Evolutionary conservation across 148 eudicot genomes (phyloP).

Genomic region (Cornus suecica): DNA sequence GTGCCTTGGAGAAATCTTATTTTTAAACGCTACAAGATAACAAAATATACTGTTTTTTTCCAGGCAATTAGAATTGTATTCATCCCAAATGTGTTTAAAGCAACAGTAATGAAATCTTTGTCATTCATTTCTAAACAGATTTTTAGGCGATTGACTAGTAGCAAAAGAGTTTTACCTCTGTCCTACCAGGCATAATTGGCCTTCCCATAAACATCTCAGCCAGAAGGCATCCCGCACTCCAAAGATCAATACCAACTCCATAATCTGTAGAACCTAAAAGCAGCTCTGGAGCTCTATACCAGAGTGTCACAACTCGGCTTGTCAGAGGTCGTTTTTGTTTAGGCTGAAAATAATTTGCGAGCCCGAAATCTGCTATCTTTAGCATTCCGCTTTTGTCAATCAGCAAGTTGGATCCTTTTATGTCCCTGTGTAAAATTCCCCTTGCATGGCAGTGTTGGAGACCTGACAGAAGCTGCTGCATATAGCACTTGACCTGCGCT

Average conservation of each 20-base stretch:
- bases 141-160: neutral
- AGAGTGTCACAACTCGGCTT: conserved; percentile 48
- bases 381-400: conserved; percentile 42
- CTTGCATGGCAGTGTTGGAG: conserved; percentile 45
- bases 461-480: conserved; percentile 47
- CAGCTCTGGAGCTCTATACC: conserved; percentile 57
- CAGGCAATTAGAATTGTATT: neutral
- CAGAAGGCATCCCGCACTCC: conserved; percentile 54
- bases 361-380: conserved; percentile 54
- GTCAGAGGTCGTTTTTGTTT: conserved; percentile 30
- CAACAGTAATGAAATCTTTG: neutral
- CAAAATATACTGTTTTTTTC: neutral
- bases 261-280: conserved; percentile 46
- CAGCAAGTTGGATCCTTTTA: conserved; percentile 48
- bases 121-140: neutral
- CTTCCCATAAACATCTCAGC: conserved; percentile 47
- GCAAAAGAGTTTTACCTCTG: conserved; percentile 33
- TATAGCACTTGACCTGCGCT: conserved; percentile 45
- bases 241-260: conserved; percentile 53
- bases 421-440: conserved; percentile 54
- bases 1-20: neutral
- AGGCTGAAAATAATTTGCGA: conserved; percentile 35
- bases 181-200: conserved; percentile 48
- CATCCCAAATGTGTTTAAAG: neutral
- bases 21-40: neutral